phyloP scores from a whole-genome alignment of 768 basidiomycete species.

The Leucosporidium creatinivorum region DNA sequence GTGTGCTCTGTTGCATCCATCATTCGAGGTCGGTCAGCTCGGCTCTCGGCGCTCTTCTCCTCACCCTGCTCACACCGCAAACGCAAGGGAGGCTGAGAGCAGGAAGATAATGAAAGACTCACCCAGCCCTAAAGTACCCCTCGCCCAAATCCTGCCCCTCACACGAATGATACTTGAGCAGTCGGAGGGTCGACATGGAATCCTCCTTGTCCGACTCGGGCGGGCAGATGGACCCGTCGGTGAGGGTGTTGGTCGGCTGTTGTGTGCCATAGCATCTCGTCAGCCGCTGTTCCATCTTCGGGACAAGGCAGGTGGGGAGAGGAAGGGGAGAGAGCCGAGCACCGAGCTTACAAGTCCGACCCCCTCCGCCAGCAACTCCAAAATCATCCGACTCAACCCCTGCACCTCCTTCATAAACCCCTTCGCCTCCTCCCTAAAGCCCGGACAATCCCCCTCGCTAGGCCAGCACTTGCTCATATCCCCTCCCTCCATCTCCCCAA shows the following conservation, averaged over 20 bases:
- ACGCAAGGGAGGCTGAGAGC: no score
- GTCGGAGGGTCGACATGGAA: slow-evolving; percentile 33
- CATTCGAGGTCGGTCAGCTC: neutral
- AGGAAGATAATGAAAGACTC: neutral
- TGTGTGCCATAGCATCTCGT: neutral
- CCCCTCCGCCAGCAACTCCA: slow-evolving; percentile 38
- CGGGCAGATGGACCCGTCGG: slow-evolving; percentile 29
- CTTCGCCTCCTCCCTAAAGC: slow-evolving; percentile 22
- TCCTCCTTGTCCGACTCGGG: slow-evolving; percentile 31
- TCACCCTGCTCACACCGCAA: neutral
- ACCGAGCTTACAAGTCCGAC: slow-evolving; percentile 25
- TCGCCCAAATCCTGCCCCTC: slow-evolving; percentile 33
- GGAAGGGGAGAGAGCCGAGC: neutral
- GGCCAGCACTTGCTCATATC: slow-evolving; percentile 33
- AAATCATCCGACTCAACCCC: slow-evolving; percentile 31
- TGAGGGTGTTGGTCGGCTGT: slow-evolving; percentile 35
- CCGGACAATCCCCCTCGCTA: slow-evolving; percentile 26
- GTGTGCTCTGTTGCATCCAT: slow-evolving; percentile 27
- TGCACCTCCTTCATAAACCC: slow-evolving; percentile 34
- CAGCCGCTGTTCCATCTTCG: no score
- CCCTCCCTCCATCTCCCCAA: slow-evolving; percentile 17
- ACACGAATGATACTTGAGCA: slow-evolving; percentile 37
- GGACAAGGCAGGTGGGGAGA: no score
- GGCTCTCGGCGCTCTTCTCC: neutral
- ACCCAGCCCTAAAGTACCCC: slow-evolving; percentile 37